Percentiles rank a stretch among this genome's conserved stretches.
Evolutionary conservation across 768 basidiomycete species (phyloP).

Genomic region (Tylopilus subfusipes): DNA sequence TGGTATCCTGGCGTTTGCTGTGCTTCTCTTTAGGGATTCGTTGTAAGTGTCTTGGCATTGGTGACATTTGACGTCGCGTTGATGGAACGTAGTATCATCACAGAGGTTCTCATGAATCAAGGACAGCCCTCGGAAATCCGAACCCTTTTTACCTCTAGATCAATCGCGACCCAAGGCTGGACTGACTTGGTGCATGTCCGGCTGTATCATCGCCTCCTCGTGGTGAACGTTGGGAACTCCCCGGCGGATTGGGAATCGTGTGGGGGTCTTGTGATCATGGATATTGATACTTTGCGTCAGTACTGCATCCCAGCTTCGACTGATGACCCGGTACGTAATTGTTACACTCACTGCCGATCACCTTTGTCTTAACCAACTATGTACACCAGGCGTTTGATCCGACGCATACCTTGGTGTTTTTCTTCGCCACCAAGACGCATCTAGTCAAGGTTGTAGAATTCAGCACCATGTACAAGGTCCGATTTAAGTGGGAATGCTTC

Average conservation of each 20-base stretch:
- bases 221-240: constrained; percentile 6
- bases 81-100: neutral
- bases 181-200: neutral
- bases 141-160: neutral
- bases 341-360: neutral
- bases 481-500: constrained; percentile 9
- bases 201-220: constrained; percentile 8
- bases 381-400: neutral
- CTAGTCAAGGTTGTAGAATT: neutral
- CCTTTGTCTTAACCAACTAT: neutral
- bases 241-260: constrained; percentile 1
- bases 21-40: constrained; percentile 3
- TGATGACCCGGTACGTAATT: neutral
- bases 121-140: neutral
- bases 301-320: neutral
- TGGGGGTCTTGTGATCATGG: constrained; percentile 1
- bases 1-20: constrained; percentile 5
- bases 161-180: neutral
- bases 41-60: neutral
- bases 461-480: neutral
- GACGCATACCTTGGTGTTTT: neutral
- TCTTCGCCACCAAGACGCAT: constrained; percentile 7
- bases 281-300: constrained; percentile 3
- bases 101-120: neutral
- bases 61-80: neutral